phyloP scores from a whole-genome alignment of 1,284 basidiomycete species.

The Trametes versicolor region DNA sequence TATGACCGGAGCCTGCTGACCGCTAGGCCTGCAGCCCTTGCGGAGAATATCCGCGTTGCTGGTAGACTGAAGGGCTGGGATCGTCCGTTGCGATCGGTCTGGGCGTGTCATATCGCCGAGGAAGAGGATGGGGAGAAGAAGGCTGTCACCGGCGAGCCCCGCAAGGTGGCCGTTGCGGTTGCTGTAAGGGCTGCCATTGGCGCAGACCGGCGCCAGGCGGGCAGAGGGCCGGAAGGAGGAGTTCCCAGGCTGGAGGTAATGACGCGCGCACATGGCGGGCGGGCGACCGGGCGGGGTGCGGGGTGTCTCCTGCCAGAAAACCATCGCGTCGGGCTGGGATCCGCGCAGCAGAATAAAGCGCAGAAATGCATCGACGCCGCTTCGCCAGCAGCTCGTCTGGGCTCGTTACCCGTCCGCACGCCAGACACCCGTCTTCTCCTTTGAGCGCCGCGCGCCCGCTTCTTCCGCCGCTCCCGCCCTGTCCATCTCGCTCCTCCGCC shows the following conservation, averaged over 20 bases:
- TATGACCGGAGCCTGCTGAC: conserved; percentile 4
- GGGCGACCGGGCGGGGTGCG: conserved; percentile 3
- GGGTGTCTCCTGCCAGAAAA: conserved; percentile 24
- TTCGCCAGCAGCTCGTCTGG: conserved; percentile 2
- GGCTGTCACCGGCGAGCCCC: conserved; percentile 18
- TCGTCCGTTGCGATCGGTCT: conserved; percentile 29
- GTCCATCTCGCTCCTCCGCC: conserved; percentile 18
- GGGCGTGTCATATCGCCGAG: conserved; percentile 14
- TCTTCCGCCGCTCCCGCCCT: conserved; percentile 28
- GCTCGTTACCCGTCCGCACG: conserved; percentile 6
- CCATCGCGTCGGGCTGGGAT: conserved; percentile 27
- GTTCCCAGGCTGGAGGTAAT: conserved; percentile 24
- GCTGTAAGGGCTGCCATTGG: conserved; percentile 6
- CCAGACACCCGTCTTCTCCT: conserved; percentile 1
- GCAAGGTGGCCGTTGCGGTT: conserved; percentile 8
- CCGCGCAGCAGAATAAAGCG: conserved; percentile 22
- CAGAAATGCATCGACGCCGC: conserved; percentile 7
- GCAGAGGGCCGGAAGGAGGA: conserved; percentile 6
- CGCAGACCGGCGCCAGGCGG: conserved; percentile 10
- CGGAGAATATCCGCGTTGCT: conserved; percentile 1
- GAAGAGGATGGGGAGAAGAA: conserved; percentile 10
- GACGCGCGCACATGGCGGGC: conserved; percentile 23
- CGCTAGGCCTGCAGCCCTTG: conserved; percentile 3
- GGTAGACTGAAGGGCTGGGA: conserved; percentile 11
- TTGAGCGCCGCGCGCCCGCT: conserved; percentile 3